Evolutionary conservation across 768 basidiomycete genomes (phyloP).

Genomic region (Suillus weaverae): DNA sequence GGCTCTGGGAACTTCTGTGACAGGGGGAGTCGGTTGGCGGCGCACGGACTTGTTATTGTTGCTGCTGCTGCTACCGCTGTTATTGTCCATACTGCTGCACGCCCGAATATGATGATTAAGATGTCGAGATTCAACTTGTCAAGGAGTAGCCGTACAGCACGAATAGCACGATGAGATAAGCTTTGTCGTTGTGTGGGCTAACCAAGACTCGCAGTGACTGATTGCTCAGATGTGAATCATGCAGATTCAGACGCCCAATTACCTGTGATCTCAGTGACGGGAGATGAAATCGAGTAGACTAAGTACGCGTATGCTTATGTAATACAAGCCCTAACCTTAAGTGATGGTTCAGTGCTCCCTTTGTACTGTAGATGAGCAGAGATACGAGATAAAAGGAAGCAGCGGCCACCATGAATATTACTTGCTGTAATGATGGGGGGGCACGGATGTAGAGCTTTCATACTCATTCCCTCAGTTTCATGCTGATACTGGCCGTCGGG

Average conservation of each 20-base stretch:
- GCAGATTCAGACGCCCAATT: background rate
- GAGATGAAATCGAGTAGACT: constrained; percentile 12
- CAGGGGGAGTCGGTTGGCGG: constrained; percentile 38
- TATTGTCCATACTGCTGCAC: constrained; percentile 43
- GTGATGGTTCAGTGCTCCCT: background rate
- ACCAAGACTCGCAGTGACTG: background rate
- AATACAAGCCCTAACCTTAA: constrained; percentile 13
- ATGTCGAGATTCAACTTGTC: background rate
- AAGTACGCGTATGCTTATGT: constrained; percentile 24
- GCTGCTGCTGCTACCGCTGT: constrained; percentile 11
- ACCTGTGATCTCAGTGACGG: constrained; percentile 10
- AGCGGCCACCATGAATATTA: background rate
- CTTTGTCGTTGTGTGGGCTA: constrained; percentile 1
- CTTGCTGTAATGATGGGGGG: background rate
- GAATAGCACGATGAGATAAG: background rate
- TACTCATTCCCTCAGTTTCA: background rate
- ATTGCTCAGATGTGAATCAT: constrained; percentile 18
- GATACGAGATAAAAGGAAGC: background rate
- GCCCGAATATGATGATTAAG: background rate
- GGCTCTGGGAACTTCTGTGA: constrained; percentile 40
- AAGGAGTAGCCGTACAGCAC: background rate
- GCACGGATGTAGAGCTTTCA: background rate
- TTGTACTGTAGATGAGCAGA: background rate
- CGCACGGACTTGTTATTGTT: constrained; percentile 40
- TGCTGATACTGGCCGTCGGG: background rate